A percentile compares a stretch with the other conserved stretches of the same genome.
Evolutionary conservation across 352 stramenopile genomes (phyloP).

Genomic region (Pythium aphanidermatum): DNA sequence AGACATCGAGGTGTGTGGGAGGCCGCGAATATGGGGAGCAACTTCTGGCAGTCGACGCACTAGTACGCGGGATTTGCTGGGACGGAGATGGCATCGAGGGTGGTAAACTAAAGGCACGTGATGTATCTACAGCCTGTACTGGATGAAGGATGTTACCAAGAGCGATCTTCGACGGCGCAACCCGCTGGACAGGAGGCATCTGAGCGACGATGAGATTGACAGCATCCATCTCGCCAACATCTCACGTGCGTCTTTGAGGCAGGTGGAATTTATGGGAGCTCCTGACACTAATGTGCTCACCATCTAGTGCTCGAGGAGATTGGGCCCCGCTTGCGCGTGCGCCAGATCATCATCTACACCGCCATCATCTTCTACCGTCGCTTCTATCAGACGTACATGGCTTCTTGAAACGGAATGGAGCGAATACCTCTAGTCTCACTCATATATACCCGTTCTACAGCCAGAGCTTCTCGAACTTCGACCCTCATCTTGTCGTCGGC

Average conservation of each 20-base stretch:
- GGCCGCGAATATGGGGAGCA: constrained; percentile 62
- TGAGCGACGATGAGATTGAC: constrained; percentile 83
- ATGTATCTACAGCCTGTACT: constrained; percentile 53
- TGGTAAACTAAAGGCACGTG: neutral
- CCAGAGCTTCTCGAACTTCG: constrained; percentile 88
- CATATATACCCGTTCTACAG: constrained; percentile 22
- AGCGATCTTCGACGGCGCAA: constrained; percentile 75
- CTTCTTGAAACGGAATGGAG: neutral
- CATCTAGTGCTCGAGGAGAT: constrained; percentile 83
- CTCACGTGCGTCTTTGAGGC: constrained; percentile 32
- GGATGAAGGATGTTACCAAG: constrained; percentile 85
- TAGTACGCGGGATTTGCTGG: constrained; percentile 46
- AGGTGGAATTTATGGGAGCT: neutral
- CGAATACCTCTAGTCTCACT: neutral
- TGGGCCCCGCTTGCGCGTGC: constrained; percentile 66
- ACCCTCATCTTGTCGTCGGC: constrained; percentile 77
- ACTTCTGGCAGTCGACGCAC: constrained; percentile 90
- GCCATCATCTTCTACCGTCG: constrained; percentile 87
- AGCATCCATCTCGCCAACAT: constrained; percentile 88
- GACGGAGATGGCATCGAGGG: neutral
- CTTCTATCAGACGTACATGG: constrained; percentile 81
- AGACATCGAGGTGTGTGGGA: neutral
- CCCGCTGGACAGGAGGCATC: constrained; percentile 58
- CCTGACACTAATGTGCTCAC: no score
- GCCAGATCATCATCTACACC: constrained; percentile 89